These are phyloP conservation scores for Suhomyces kunorum DNA, from an alignment of 1,139 yeast genomes.

Conservation along the genomic window DNA sequence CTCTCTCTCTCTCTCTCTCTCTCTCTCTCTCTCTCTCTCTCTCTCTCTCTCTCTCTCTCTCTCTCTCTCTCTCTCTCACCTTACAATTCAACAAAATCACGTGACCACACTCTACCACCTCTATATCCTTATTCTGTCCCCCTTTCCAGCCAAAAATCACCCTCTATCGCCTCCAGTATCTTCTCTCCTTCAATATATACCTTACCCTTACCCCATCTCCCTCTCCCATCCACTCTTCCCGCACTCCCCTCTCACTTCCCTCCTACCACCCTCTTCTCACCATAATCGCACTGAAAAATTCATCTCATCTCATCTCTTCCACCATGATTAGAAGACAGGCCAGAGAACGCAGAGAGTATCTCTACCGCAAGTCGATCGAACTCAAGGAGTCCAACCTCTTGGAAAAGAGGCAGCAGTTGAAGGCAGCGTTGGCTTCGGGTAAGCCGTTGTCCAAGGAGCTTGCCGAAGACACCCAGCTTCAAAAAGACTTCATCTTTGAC, in stretches of 20 bases:
- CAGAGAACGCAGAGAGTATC: constrained; percentile 90
- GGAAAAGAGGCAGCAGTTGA: constrained; percentile 82
- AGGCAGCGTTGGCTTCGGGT: constrained; percentile 88
- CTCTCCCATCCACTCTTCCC: not conserved
- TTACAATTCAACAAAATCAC: too few relatives aligned
- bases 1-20: not conserved
- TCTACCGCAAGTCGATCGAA: constrained; percentile 84
- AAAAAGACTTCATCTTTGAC: constrained; percentile 81
- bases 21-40: not conserved
- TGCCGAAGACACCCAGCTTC: constrained; percentile 82
- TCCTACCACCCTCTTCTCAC: not conserved
- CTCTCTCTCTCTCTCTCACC: not conserved
- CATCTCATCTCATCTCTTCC: constrained; percentile 14
- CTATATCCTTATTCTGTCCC: too few relatives aligned
- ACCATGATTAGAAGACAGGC: constrained; percentile 83
- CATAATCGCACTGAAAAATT: not conserved
- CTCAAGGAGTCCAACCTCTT: constrained; percentile 85
- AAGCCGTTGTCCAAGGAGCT: constrained; percentile 86
- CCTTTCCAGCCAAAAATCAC: too few relatives aligned
- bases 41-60: not conserved
- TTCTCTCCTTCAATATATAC: not conserved
- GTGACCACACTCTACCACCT: too few relatives aligned
- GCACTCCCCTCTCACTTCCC: not conserved
- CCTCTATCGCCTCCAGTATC: too few relatives aligned
- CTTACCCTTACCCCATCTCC: too few relatives aligned